Evolutionary conservation across 2,329 filamentous ascomycete species (phyloP), one percentile per base, ranked within the genome.

Genomic region (Exutisphaerella laricina): DNA sequence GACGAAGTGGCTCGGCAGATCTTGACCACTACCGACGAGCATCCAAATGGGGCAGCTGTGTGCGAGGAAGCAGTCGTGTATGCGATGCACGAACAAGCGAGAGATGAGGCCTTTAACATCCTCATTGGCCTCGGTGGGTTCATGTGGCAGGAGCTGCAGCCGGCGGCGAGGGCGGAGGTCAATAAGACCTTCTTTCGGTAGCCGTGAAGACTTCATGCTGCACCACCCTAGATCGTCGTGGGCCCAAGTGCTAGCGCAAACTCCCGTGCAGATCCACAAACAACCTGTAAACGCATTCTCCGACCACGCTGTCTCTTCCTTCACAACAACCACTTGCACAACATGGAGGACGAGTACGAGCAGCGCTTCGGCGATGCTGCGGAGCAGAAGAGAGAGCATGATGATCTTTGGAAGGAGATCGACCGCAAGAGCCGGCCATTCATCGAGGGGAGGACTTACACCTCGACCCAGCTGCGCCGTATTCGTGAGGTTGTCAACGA

Each of bases 401-500:
- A 35, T n/a, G 20, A 35, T n/a, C 20, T 35, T 8, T 23, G 33
- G 33, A 23, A 35, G 17, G 33, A 35, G 8, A n/a, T 35, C 9
- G 18, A 23, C 33, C 33, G 33, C 33, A 8, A 20, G 7, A 23
- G 17, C 14, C 10, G 20, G 10, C 8, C 32, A 7, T 2, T 5
- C 17, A 20, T 35, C n/a, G 8, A 23, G 33, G 18, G 9, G 9
- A 35, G 14, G 17, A 35, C 33, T 8, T 43, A 36, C 32, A 30
- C 21, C 17, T 17, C 33, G 8, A 26, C n/a, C 10, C 22, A 35
- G 5, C 32, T 43, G 31, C 14, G 32, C 7, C 14, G 16, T 14
- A 53, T 60, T 22, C 49, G 55, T 7, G 34, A 41, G 16, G 36
- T 32, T 30, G 57, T 52, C 43, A 31, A 36, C 29, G 41, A 41